These are phyloP conservation scores for Sorghum bicolor DNA, from an alignment of 176 grass and related monocot genomes.

Conservation along the genomic window DNA sequence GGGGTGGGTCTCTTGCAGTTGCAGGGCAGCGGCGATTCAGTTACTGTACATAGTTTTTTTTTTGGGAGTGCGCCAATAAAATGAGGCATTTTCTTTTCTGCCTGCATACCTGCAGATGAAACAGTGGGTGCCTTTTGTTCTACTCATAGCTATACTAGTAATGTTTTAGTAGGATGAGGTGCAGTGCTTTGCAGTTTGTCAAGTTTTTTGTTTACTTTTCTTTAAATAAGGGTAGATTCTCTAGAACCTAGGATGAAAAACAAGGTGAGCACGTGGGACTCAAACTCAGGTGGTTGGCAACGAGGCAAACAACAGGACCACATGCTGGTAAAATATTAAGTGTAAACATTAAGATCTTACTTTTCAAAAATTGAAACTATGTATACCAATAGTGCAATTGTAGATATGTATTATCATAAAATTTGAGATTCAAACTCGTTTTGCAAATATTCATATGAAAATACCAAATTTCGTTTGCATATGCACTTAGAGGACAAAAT, in stretches of 20 bases:
- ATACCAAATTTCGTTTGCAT: too few relatives aligned
- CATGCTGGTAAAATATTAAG: too few relatives aligned
- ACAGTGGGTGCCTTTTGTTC: not conserved
- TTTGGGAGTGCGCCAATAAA: not conserved
- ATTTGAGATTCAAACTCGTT: too few relatives aligned
- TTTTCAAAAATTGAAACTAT: too few relatives aligned
- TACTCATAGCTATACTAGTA: not conserved
- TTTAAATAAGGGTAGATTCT: not conserved
- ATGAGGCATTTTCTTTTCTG: not conserved
- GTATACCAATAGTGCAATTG: too few relatives aligned
- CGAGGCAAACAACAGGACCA: not conserved
- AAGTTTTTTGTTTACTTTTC: not conserved
- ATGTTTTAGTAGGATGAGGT: not conserved
- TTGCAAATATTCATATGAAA: too few relatives aligned
- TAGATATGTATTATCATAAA: too few relatives aligned
- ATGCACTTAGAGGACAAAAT: too few relatives aligned
- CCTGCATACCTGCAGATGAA: not conserved
- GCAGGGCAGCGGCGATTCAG: not conserved
- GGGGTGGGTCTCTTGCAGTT: not conserved
- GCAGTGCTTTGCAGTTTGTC: not conserved
- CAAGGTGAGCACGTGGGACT: not conserved
- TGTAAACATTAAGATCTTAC: too few relatives aligned
- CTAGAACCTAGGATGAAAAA: not conserved
- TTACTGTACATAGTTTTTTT: constrained; percentile 13
- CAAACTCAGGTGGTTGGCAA: not conserved